These are phyloP conservation scores for Echinosophora koreensis DNA, from an alignment of 306 rosid genomes.

Conservation along the genomic window DNA sequence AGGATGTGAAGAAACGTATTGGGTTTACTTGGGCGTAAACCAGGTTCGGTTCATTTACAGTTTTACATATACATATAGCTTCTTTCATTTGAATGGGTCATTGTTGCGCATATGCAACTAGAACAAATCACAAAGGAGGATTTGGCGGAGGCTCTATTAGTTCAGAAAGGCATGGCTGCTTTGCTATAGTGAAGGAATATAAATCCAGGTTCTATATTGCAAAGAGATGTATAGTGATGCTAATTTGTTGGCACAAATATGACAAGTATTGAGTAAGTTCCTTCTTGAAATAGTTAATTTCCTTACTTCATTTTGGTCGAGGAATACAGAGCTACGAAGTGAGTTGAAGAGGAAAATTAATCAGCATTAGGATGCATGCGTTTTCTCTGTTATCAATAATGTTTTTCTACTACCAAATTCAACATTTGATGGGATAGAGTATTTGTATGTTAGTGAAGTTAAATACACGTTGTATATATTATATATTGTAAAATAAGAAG, in stretches of 20 bases:
- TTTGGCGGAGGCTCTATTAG: not conserved
- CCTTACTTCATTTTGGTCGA: not conserved
- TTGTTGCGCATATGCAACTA: conserved; percentile 21
- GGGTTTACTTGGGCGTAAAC: not conserved
- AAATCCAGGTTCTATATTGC: conserved; percentile 57
- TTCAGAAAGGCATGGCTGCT: conserved; percentile 3
- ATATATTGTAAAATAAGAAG: too few relatives aligned
- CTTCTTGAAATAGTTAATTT: not conserved
- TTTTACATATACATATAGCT: not conserved
- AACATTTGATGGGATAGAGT: too few relatives aligned
- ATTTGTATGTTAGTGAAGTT: too few relatives aligned
- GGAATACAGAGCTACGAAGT: too few relatives aligned
- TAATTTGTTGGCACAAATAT: conserved; percentile 56
- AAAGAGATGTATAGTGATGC: conserved; percentile 50
- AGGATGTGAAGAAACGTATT: not conserved
- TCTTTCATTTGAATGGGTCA: conserved; percentile 39
- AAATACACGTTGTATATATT: too few relatives aligned
- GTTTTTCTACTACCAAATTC: too few relatives aligned
- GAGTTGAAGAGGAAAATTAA: too few relatives aligned
- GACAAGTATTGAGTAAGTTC: conserved; percentile 38
- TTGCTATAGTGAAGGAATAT: conserved; percentile 45
- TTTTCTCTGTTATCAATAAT: too few relatives aligned
- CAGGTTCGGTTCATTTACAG: not conserved
- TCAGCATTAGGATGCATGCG: too few relatives aligned
- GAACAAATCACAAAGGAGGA: not conserved